Evolutionary conservation across 129 eudicot genomes (phyloP).

Genomic region (Dittrichia graveolens): DNA sequence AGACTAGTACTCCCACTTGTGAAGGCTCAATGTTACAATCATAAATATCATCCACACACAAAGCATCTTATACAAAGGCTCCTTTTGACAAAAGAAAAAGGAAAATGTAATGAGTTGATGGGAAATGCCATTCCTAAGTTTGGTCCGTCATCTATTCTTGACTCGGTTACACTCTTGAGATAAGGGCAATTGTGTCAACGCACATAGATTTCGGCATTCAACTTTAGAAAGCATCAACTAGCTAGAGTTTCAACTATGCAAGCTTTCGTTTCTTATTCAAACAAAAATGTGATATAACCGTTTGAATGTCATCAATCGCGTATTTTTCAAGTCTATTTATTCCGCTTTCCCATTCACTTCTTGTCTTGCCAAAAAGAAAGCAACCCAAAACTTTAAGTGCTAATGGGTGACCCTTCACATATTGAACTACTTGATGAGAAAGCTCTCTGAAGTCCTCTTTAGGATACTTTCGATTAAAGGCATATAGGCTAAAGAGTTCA

Average conservation of each 20-base stretch:
- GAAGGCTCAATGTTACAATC: too few relatives aligned
- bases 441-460: slow-evolving; percentile 23
- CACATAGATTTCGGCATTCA: too few relatives aligned
- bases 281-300: slow-evolving; percentile 31
- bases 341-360: slow-evolving; percentile 35
- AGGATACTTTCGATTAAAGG: slow-evolving; percentile 26
- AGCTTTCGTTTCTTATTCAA: slow-evolving; percentile 19
- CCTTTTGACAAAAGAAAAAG: too few relatives aligned
- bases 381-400: slow-evolving; percentile 40
- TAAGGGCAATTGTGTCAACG: too few relatives aligned
- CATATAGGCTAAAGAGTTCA: slow-evolving; percentile 32
- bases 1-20: too few relatives aligned
- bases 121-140: too few relatives aligned
- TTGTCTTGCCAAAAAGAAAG: slow-evolving; percentile 31
- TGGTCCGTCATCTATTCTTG: too few relatives aligned
- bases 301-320: slow-evolving; percentile 22
- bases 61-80: too few relatives aligned
- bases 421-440: neutral
- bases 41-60: too few relatives aligned
- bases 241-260: neutral
- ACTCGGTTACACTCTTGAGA: too few relatives aligned
- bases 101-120: too few relatives aligned
- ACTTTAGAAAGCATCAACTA: neutral
- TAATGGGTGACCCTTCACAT: slow-evolving; percentile 37
- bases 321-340: slow-evolving; percentile 17